These are phyloP conservation scores for Mallotus nudiflorus DNA, from an alignment of 345 rosid species.

Conservation along the genomic window DNA sequence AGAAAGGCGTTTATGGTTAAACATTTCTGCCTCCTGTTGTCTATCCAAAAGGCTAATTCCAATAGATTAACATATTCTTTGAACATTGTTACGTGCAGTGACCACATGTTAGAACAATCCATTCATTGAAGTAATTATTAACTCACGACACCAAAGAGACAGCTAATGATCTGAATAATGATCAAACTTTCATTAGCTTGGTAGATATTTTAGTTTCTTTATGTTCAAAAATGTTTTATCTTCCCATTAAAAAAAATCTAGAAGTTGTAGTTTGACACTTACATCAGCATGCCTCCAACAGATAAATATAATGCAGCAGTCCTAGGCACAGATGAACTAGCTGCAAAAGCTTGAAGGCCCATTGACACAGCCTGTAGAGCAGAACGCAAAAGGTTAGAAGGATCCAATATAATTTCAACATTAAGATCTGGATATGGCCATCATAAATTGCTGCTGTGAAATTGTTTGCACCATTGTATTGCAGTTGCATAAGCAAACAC, in stretches of 20 bases:
- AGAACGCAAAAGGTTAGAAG: conserved; percentile 14
- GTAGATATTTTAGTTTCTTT: neutral
- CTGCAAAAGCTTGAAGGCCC: conserved; percentile 74
- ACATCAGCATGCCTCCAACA: conserved; percentile 90
- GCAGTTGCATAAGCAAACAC: neutral
- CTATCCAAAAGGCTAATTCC: neutral
- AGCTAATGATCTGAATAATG: neutral
- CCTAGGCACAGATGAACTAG: conserved; percentile 56
- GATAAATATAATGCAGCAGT: conserved; percentile 62
- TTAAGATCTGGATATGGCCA: neutral
- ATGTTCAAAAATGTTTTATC: neutral
- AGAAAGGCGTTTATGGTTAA: neutral
- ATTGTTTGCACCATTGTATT: neutral
- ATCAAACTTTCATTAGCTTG: neutral
- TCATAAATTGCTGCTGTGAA: neutral
- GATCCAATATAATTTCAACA: neutral
- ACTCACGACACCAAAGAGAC: no score
- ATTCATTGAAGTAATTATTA: neutral
- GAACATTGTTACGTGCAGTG: neutral
- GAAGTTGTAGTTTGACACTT: conserved; percentile 35
- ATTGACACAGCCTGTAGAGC: conserved; percentile 60
- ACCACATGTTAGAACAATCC: neutral
- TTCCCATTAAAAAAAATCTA: neutral
- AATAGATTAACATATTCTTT: neutral
- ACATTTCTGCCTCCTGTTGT: conserved; percentile 7